Conservation (phyloP, 1,139 yeast genomes). For the Kluyveromyces marxianus region DNA sequence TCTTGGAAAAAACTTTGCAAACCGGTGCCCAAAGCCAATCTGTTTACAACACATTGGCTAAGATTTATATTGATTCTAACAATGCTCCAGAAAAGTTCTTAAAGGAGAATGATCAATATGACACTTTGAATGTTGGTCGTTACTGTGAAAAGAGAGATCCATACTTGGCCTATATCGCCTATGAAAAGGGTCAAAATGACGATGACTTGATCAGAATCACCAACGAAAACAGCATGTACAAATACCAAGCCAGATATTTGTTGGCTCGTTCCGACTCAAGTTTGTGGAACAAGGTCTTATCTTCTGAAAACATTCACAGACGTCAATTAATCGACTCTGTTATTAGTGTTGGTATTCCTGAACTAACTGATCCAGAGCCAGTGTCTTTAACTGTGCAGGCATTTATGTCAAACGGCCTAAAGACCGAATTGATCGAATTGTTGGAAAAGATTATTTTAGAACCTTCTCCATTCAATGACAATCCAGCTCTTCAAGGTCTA, state of each 20-base stretch:
- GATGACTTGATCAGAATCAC: slow-evolving; percentile 84
- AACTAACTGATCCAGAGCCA: slow-evolving; percentile 90
- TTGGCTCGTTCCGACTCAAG: slow-evolving; percentile 74
- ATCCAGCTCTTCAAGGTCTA: slow-evolving; percentile 89
- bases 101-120: slow-evolving; percentile 82
- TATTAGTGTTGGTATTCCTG: slow-evolving; percentile 95
- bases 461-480: slow-evolving; percentile 94
- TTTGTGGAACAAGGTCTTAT: slow-evolving; percentile 76
- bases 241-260: slow-evolving; percentile 94
- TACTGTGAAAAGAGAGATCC: slow-evolving; percentile 99
- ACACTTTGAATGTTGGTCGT: slow-evolving; percentile 89
- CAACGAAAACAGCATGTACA: slow-evolving; percentile 95
- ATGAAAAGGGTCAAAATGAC: slow-evolving; percentile 91
- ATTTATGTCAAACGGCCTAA: slow-evolving; percentile 91
- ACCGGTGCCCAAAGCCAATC: slow-evolving; percentile 90
- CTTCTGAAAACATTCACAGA: slow-evolving; percentile 73
- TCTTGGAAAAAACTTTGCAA: slow-evolving; percentile 80
- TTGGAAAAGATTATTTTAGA: slow-evolving; percentile 92
- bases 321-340: slow-evolving; percentile 89
- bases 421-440: slow-evolving; percentile 86
- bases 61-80: slow-evolving; percentile 94
- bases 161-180: slow-evolving; percentile 92
- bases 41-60: slow-evolving; percentile 89
- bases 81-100: slow-evolving; percentile 95
- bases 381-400: slow-evolving; percentile 94